Conservation (phyloP, 345 rosid genomes). For the Gossypium sturtianum region DNA sequence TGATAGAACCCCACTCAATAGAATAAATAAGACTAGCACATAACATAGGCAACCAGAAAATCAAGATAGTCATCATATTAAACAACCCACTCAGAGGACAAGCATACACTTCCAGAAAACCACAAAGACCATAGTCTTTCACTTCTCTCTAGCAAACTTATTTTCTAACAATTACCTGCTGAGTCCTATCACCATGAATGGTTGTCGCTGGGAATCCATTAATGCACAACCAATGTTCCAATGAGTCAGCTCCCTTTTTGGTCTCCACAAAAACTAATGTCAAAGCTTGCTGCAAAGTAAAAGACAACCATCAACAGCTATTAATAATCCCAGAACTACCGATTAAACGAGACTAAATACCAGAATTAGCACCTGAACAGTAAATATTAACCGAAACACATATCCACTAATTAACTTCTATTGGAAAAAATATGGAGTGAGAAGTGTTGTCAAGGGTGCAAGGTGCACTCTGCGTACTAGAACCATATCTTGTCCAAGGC, state of each 20-base stretch:
- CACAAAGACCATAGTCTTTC: background rate
- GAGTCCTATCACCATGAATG: constrained; percentile 94
- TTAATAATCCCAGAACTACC: background rate
- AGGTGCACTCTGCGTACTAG: background rate
- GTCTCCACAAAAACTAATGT: constrained; percentile 99
- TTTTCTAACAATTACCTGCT: constrained; percentile 43
- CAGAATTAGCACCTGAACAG: background rate
- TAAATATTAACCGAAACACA: background rate
- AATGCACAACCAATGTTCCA: constrained; percentile 78
- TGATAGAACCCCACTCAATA: background rate
- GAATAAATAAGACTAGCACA: background rate
- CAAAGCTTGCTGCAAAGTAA: constrained; percentile 71
- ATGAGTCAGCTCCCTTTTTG: constrained; percentile 86
- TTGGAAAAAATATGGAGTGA: background rate
- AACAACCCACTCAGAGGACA: background rate
- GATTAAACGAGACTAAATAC: background rate
- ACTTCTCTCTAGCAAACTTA: background rate
- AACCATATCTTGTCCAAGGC: background rate
- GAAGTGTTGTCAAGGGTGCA: background rate
- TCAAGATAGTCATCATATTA: background rate
- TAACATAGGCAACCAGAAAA: background rate
- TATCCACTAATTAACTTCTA: background rate
- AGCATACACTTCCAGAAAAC: background rate
- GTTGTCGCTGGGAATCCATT: constrained; percentile 93
- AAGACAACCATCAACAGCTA: background rate